phyloP scores from a whole-genome alignment of 2,329 filamentous ascomycete species.

The Aquanectria penicillioides region DNA sequence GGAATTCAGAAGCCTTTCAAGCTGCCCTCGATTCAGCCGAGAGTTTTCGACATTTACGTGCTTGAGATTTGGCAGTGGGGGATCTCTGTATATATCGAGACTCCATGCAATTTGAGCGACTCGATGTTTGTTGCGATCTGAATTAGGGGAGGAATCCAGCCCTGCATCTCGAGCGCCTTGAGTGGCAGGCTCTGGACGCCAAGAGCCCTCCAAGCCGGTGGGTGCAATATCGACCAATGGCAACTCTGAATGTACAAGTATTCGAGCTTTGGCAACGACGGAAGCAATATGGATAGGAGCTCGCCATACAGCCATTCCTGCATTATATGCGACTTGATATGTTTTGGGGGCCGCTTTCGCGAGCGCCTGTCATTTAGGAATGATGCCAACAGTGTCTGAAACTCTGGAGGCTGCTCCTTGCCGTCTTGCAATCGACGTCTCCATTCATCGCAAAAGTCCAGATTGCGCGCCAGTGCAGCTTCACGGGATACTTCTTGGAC shows the following conservation, averaged over 20 bases:
- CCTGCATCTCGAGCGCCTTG: not conserved
- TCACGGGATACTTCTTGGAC: not conserved
- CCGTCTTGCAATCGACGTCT: not conserved
- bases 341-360: not conserved
- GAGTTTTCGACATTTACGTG: not conserved
- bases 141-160: not conserved
- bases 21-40: not conserved
- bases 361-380: not conserved
- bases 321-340: not conserved
- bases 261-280: not conserved
- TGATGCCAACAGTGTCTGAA: not conserved
- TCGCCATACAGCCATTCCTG: not conserved
- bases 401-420: not conserved
- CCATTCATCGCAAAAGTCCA: not conserved
- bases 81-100: not conserved
- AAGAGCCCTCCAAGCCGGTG: not conserved
- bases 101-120: not conserved
- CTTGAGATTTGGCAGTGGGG: not conserved
- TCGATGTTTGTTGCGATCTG: not conserved
- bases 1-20: not conserved
- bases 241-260: not conserved
- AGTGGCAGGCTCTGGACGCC: not conserved
- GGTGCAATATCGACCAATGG: not conserved
- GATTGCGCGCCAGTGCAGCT: not conserved
- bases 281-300: not conserved